Conservation (phyloP, 2,329 filamentous ascomycete species). For the Zymoseptoria tritici region DNA sequence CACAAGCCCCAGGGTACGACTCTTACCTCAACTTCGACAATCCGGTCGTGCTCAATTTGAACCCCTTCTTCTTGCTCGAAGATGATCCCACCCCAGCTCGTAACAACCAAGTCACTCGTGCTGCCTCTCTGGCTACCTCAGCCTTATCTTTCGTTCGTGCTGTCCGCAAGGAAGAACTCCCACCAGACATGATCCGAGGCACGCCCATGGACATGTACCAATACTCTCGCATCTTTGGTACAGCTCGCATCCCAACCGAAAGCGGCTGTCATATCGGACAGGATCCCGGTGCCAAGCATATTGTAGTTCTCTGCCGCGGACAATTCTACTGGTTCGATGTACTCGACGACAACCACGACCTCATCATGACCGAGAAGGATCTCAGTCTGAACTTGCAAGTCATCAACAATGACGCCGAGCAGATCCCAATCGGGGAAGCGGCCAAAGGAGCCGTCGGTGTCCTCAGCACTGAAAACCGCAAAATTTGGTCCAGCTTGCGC, state of each 20-base stretch:
- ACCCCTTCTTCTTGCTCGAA: constrained; percentile 94
- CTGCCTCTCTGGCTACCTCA: constrained; percentile 84
- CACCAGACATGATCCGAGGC: constrained; percentile 77
- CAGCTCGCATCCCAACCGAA: constrained; percentile 86
- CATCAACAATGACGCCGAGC: constrained; percentile 81
- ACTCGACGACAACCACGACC: constrained; percentile 83
- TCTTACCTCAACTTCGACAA: constrained; percentile 98
- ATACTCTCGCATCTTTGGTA: constrained; percentile 90
- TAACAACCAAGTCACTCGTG: constrained; percentile 92
- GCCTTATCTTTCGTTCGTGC: constrained; percentile 87
- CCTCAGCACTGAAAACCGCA: constrained; percentile 90
- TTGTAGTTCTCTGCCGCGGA: constrained; percentile 87
- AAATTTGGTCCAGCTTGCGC: constrained; percentile 86
- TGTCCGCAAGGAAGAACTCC: constrained; percentile 84
- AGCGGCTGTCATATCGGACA: constrained; percentile 94
- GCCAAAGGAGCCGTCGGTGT: constrained; percentile 94
- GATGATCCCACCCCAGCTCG: constrained; percentile 94
- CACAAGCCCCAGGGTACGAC: constrained; percentile 69
- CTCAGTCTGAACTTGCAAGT: constrained; percentile 84
- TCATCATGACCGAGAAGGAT: constrained; percentile 96
- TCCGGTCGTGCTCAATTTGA: constrained; percentile 92
- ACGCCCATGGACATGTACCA: constrained; percentile 96
- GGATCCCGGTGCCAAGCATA: constrained; percentile 84
- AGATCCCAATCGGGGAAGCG: constrained; percentile 85
- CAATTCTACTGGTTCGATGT: constrained; percentile 99